phyloP scores from a whole-genome alignment of 2,329 filamentous ascomycete species.

The Penicillium sp. region DNA sequence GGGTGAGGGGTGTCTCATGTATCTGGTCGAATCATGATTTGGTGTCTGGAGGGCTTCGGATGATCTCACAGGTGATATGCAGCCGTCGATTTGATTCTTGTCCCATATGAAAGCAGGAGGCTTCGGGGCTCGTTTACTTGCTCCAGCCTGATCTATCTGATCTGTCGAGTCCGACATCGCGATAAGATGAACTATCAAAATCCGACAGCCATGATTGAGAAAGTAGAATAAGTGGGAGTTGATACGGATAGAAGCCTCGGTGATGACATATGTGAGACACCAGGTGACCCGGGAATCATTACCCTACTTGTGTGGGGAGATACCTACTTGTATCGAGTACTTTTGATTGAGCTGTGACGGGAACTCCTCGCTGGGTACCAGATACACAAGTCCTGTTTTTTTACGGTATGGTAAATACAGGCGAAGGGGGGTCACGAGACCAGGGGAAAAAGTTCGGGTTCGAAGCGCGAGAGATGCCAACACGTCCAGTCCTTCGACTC shows the following conservation, averaged over 20 bases:
- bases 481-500: constrained; percentile 1
- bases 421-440: constrained; percentile 17
- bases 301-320: background rate
- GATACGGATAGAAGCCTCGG: background rate
- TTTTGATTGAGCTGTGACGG: background rate
- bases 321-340: background rate
- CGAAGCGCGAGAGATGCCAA: constrained; percentile 6
- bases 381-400: background rate
- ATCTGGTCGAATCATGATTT: constrained; percentile 14
- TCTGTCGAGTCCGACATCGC: constrained; percentile 7
- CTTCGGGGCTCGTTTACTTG: constrained; percentile 12
- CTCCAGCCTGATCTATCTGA: constrained; percentile 7
- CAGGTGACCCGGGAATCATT: constrained; percentile 16
- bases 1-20: constrained; percentile 49
- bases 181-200: constrained; percentile 4
- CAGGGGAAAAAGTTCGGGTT: constrained; percentile 18
- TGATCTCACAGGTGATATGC: constrained; percentile 20
- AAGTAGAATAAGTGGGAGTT: background rate
- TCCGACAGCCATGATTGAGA: constrained; percentile 13
- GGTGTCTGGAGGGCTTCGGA: constrained; percentile 17
- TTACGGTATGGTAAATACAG: constrained; percentile 6
- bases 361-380: background rate
- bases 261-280: constrained; percentile 17
- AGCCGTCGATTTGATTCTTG: constrained; percentile 4
- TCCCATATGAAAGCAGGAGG: constrained; percentile 13